Base-by-base conservation (phyloP, 2,329 filamentous ascomycete species). In the Cercospora janseana region DNA sequence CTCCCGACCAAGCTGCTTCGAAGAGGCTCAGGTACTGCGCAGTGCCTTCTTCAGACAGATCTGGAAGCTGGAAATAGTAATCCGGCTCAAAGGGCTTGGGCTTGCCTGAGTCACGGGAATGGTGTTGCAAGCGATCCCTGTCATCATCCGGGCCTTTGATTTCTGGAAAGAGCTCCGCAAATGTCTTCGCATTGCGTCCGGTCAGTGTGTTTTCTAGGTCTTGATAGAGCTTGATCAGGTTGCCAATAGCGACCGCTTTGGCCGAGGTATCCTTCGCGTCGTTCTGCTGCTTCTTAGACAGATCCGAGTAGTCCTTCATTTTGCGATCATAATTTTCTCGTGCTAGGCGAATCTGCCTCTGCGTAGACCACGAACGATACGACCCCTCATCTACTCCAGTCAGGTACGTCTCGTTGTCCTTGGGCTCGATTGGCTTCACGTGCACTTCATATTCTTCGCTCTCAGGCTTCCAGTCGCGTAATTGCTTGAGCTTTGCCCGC, bases 1-100 rank as follows among this genome's bases (percentile, higher is more conserved):
- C 80, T n/a, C 84, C 85, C 4, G 61, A 60, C 86, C 86, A 93
- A 4, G 81, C 81, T 27, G 87, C 87, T 62, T 92, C 82, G 64
- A 87, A 87, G 72, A 92, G 67, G 55, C 79, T 70, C 4, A 86
- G 55, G 55, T 90, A 92, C 0, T 77, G 83, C 26, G 74, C 70
- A 20, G 73, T 75, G 42, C 75, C 78, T 29, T 70, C 71, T 2
- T 79, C 76, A 0, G 78, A 85, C 8, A 78, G 55, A 70, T 79
- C 61, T 56, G 71, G 54, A 1, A 47, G 35, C 20, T 44, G 50
- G 64, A 88, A 87, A 2, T 61, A 64, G 54, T 84, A 79, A 0
- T 66, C 54, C 23, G 76, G 72, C 4, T 72, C 64, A 61, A 81
- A 86, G 1, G 70, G 66, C 31, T 67, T 65, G 4, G 54, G 38